phyloP scores from a whole-genome alignment of 352 stramenopile species.

The Halophytophthora batemanensis region DNA sequence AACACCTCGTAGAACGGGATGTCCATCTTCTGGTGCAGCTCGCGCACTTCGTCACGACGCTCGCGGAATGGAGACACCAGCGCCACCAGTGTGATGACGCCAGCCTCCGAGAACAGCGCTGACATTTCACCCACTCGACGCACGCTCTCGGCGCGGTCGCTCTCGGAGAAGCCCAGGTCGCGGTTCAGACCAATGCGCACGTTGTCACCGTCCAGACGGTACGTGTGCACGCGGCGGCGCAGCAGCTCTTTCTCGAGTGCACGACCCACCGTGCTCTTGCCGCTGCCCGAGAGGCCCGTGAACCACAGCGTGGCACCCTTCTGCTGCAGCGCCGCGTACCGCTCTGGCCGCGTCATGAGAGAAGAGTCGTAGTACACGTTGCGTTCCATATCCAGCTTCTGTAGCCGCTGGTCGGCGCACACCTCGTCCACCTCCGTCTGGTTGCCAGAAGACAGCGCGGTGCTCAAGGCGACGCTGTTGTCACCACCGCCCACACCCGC shows the following conservation, averaged over 20 bases:
- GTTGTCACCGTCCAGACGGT: conserved; percentile 98
- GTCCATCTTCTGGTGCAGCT: conserved; percentile 89
- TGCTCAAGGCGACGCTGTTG: conserved; percentile 1
- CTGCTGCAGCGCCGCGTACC: conserved; percentile 84
- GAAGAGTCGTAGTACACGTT: conserved; percentile 86
- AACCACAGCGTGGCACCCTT: conserved; percentile 99
- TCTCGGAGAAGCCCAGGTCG: conserved; percentile 95
- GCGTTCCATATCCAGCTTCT: conserved; percentile 69
- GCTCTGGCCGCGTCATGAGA: conserved; percentile 55
- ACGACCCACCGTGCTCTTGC: conserved; percentile 97
- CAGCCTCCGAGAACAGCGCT: conserved; percentile 94
- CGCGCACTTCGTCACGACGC: conserved; percentile 92
- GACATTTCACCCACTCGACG: conserved; percentile 96
- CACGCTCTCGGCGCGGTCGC: conserved; percentile 95
- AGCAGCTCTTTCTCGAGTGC: conserved; percentile 96
- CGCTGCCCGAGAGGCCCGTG: conserved; percentile 96
- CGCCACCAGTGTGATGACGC: conserved; percentile 97
- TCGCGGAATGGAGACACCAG: conserved; percentile 96
- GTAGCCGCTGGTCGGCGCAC: conserved; percentile 55
- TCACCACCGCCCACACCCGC: conserved; percentile 22
- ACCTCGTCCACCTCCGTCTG: conserved; percentile 35
- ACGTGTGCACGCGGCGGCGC: conserved; percentile 93
- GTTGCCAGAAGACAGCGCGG: conserved; percentile 12
- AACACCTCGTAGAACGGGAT: conserved; percentile 99
- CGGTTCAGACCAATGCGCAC: conserved; percentile 97